Conservation (phyloP, 768 basidiomycete species). For the Tubosaeta sp. region DNA sequence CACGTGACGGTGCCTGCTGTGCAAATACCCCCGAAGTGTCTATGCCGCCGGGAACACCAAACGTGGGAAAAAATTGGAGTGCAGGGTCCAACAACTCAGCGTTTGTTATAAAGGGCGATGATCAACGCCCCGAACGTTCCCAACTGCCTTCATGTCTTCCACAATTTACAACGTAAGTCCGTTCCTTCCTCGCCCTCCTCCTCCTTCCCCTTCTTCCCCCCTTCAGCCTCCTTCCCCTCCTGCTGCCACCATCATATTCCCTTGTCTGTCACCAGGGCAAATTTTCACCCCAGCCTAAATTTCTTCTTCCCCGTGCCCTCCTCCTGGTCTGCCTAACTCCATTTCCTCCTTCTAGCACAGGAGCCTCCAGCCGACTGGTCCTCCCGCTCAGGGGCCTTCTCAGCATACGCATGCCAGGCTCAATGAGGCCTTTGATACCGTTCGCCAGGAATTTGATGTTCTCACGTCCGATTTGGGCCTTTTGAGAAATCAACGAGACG, state of each 20-base stretch:
- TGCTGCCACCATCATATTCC: neutral
- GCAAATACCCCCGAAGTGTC: conserved; percentile 21
- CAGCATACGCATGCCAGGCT: conserved; percentile 47
- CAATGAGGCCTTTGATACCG: conserved; percentile 74
- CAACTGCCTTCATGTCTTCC: conserved; percentile 36
- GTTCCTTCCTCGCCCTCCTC: neutral
- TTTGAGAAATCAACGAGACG: conserved; percentile 77
- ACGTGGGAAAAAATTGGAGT: conserved; percentile 33
- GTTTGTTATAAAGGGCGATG: conserved; percentile 38
- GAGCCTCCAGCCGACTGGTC: conserved; percentile 50
- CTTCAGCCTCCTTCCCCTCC: neutral
- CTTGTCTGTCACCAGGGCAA: conserved; percentile 13
- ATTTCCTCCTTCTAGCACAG: conserved; percentile 37
- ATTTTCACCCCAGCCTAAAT: conserved; percentile 18
- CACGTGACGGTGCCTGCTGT: conserved; percentile 33
- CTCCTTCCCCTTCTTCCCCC: neutral
- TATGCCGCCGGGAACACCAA: conserved; percentile 33
- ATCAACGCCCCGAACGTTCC: conserved; percentile 36
- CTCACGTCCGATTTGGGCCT: conserved; percentile 63
- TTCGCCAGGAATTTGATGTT: conserved; percentile 81
- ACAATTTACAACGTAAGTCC: conserved; percentile 37
- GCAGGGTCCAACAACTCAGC: conserved; percentile 32
- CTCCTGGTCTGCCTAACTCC: conserved; percentile 15
- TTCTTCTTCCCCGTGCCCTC: neutral
- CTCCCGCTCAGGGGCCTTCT: conserved; percentile 38